Evolutionary conservation across 2,329 filamentous ascomycete species (phyloP), one percentile per base, ranked within the genome.

Genomic region (Aureobasidium sp.): DNA sequence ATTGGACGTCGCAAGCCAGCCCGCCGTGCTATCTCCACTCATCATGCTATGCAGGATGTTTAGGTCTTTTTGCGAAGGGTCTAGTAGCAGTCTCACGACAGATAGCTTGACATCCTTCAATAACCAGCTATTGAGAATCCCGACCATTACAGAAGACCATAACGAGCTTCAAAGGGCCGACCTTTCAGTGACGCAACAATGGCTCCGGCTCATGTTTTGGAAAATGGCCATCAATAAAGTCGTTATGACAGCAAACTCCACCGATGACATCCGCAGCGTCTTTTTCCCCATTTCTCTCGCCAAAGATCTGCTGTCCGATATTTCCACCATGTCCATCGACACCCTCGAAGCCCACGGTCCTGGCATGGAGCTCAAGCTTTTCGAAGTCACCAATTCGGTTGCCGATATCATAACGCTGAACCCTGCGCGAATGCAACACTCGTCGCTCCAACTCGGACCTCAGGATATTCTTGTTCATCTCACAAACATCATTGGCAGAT

Each of bases 191-290:
- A 66, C 66, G 1, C 65, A 66, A 48, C 65, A 67, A 57, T 66
- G 66, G 65, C 50, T 67, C 10, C 63, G 63, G 0, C 55, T 67
- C 5, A 55, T 67, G 10, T 66, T 66, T 37, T 67, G 64, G 66
- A 64, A 66, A 43, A 52, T 64, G 13, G 65, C 62, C 2, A 51
- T 66, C 24, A 64, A 56, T 29, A 53, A 63, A 10, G 64, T 61
- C 3, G 32, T 66, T 10, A 62, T 66, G 53, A 44, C 39, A 4
- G 27, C 27, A n/a, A 46, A 46, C n/a, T 29, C 53, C 6, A 46
- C 17, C 17, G 53, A 57, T n/a, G 53, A 57, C 13, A 57, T 57
- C n/a, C 39, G 53, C 34, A 57, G 53, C n/a, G 29, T 57, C 17
- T 57, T 57, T 9, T 57, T 57, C 17, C 53, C 53, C 27, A 57